phyloP scores from a whole-genome alignment of 2,329 filamentous ascomycete species.

The Calonectria hawksworthii region DNA sequence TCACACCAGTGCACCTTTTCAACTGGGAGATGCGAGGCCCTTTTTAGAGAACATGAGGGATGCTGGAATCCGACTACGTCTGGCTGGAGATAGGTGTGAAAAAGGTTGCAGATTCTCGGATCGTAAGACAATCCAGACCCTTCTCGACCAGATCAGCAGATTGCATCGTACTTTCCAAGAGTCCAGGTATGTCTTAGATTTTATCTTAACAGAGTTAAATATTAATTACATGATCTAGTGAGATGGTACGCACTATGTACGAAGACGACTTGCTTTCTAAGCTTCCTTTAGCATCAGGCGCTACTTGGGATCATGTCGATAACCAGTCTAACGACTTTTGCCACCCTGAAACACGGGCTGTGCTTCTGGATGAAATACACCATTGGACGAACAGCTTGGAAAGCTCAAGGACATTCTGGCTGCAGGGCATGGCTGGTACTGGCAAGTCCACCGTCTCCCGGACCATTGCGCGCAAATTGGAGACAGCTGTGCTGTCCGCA shows the following conservation, averaged over 20 bases:
- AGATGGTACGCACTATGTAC: not conserved
- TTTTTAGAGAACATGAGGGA: not conserved
- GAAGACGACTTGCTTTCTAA: not conserved
- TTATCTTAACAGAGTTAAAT: not conserved
- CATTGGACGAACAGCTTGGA: constrained; percentile 44
- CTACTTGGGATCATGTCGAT: constrained; percentile 49
- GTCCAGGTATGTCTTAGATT: not conserved
- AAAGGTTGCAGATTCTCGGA: not conserved
- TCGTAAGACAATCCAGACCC: not conserved
- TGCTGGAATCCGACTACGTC: not conserved
- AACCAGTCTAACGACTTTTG: constrained; percentile 50
- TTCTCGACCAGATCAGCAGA: not conserved
- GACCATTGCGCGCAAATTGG: constrained; percentile 42
- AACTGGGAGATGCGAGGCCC: not conserved
- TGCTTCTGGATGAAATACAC: constrained; percentile 47
- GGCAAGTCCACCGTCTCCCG: constrained; percentile 57
- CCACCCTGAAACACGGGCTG: constrained; percentile 45
- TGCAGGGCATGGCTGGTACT: constrained; percentile 55
- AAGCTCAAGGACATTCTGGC: constrained; percentile 50
- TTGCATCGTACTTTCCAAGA: not conserved
- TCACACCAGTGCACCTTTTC: not conserved
- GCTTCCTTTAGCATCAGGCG: constrained; percentile 24
- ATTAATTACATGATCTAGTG: not conserved
- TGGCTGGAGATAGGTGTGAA: not conserved
- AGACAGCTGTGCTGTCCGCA: constrained; percentile 43